phyloP scores from a whole-genome alignment of 2,329 filamentous ascomycete genomes.

The Setomelanomma holmii region DNA sequence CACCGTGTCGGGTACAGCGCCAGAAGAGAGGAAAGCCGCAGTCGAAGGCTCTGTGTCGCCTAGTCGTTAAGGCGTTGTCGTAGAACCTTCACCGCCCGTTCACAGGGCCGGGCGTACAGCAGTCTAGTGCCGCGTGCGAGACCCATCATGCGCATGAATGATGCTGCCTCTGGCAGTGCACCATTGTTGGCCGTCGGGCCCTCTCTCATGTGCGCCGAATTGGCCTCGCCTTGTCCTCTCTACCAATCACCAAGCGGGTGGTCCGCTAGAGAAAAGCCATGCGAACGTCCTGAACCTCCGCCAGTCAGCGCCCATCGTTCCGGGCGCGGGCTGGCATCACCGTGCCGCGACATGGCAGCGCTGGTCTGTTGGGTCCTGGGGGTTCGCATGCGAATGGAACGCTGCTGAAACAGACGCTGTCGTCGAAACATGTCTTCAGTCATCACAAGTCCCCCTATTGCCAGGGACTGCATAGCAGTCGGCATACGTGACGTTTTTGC shows the following conservation, averaged over 20 bases:
- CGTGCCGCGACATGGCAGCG: neutral
- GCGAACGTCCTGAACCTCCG: slow-evolving; percentile 4
- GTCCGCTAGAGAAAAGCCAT: slow-evolving; percentile 16
- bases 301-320: slow-evolving; percentile 2
- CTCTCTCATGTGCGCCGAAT: neutral
- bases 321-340: neutral
- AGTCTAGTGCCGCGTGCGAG: neutral
- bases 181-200: slow-evolving; percentile 1
- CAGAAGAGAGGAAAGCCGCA: no score
- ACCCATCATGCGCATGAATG: slow-evolving; percentile 7
- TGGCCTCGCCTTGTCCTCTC: slow-evolving; percentile 1
- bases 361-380: neutral
- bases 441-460: neutral
- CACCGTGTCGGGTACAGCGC: no score
- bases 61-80: no score
- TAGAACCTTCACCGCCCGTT: slow-evolving; percentile 1
- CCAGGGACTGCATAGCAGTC: slow-evolving; percentile 7
- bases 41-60: no score
- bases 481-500: slow-evolving; percentile 24
- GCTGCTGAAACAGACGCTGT: slow-evolving; percentile 8
- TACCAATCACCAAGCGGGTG: slow-evolving; percentile 13
- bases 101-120: neutral
- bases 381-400: slow-evolving; percentile 6
- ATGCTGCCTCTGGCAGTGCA: slow-evolving; percentile 5
- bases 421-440: slow-evolving; percentile 9